These are phyloP conservation scores for Neurospora discreta DNA, from an alignment of 495 filamentous ascomycete genomes.

Conservation along the genomic window DNA sequence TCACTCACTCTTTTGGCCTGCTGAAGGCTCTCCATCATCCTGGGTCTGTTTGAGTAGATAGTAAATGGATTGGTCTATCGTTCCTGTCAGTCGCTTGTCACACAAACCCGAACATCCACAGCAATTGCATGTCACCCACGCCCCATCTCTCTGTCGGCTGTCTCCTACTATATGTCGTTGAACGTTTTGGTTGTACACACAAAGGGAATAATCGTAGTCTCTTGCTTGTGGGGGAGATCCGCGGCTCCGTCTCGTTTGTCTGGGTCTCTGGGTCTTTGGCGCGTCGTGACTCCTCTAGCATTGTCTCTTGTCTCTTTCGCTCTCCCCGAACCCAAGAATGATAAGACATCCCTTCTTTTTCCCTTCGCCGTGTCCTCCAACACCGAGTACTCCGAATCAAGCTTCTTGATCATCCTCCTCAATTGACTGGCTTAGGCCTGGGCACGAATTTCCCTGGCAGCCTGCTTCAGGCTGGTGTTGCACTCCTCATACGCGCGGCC, in stretches of 20 bases:
- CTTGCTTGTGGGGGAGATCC: neutral
- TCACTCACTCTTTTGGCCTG: neutral
- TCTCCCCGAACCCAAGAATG: neutral
- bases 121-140: neutral
- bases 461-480: conserved; percentile 51
- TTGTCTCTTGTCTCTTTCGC: neutral
- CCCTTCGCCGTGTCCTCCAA: neutral
- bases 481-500: conserved; percentile 94
- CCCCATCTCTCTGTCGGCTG: neutral
- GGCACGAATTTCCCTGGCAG: conserved; percentile 38
- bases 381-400: neutral
- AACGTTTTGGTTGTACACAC: neutral
- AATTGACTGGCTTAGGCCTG: conserved; percentile 18
- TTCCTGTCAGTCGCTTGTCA: neutral
- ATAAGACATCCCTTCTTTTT: neutral
- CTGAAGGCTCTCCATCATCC: no score
- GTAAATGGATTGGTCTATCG: neutral
- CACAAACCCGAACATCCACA: neutral
- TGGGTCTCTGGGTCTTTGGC: neutral
- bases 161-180: neutral
- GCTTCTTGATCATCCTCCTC: neutral
- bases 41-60: neutral
- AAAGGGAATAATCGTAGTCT: neutral
- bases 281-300: neutral
- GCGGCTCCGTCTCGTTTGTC: neutral